Evolutionary conservation across 2,329 filamentous ascomycete genomes (phyloP), one percentile per base, ranked within the genome.

Genomic region (Ampelomyces quisqualis): DNA sequence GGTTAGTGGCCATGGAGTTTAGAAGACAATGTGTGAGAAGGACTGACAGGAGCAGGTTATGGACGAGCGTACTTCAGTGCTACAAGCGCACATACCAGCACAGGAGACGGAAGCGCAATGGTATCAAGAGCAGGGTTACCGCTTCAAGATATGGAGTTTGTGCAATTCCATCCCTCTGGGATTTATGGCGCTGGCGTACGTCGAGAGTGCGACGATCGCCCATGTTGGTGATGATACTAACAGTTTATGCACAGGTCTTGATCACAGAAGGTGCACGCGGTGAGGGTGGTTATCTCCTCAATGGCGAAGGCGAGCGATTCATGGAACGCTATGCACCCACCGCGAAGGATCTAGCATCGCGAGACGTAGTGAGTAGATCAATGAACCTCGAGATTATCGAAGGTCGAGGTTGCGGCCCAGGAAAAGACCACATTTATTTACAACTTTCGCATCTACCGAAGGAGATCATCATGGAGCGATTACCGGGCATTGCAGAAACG

Each of bases 301-400:
- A 76, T 49, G 55, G 56, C 8, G 60, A 73, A 53, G 73, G 74
- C 33, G 73, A 77, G 45, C 64, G 72, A 15, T 77, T 77, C 43
- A 76, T 77, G 74, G 70, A 76, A 45, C 65, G 73, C n/a, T 77
- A 77, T 39, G 73, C 74, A 2, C 74, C 74, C 4, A 75, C 72
- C 11, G 73, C 74, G 0, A 75, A 75, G 47, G 73, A 76, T 43
- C 66, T 77, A 6, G 73, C 74, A 18, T 73, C 70, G 2, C 58
- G 73, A 45, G 73, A 77, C 30, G 73, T 76, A 2, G 73, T 76
- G 1, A 70, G 68, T 2, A 60, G 73, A 32, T 70, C 65, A 7
- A 76, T 76, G 73, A 75, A 72, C 37, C 69, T 75, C 38, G 73
- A 77, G 40, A 76, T 76, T 20, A 62, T 70, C 7, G 64, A 74